phyloP scores from a whole-genome alignment of 2,329 filamentous ascomycete genomes.

The Talaromyces verruculosus region DNA sequence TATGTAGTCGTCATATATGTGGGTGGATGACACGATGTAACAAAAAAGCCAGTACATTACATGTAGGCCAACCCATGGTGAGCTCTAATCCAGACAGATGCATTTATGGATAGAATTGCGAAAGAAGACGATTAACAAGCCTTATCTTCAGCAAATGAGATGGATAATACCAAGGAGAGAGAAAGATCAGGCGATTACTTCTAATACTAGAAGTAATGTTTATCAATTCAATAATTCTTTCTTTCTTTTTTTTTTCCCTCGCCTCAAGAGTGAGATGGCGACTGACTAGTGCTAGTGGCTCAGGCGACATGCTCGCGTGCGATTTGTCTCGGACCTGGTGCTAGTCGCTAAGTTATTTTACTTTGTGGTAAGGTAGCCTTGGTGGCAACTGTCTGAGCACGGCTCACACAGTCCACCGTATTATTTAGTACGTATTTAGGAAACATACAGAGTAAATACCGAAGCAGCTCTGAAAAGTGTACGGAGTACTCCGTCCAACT shows the following conservation, averaged over 20 bases:
- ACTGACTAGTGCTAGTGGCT: slow-evolving; percentile 2
- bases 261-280: not conserved
- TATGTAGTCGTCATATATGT: too few species aligned
- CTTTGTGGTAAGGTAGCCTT: not conserved
- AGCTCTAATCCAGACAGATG: too few species aligned
- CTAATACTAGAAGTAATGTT: too few species aligned
- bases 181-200: slow-evolving; percentile 10
- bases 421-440: not conserved
- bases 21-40: too few species aligned
- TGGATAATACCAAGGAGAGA: not conserved
- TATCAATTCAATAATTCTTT: not conserved
- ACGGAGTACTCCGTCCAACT: too few species aligned
- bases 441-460: not conserved
- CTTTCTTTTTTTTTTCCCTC: too few species aligned
- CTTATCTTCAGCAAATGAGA: slow-evolving; percentile 11
- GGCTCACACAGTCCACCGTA: too few species aligned
- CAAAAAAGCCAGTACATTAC: too few species aligned
- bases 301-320: slow-evolving; percentile 22
- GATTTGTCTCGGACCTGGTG: not conserved
- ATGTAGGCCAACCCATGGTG: too few species aligned
- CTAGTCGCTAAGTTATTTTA: not conserved
- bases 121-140: not conserved
- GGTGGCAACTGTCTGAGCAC: not conserved
- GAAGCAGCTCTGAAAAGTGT: not conserved
- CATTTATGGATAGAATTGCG: not conserved